Percentiles rank a stretch among this genome's conserved stretches.
Evolutionary conservation across 148 eudicot species (phyloP).

Genomic region (Gaultheria prostrata): DNA sequence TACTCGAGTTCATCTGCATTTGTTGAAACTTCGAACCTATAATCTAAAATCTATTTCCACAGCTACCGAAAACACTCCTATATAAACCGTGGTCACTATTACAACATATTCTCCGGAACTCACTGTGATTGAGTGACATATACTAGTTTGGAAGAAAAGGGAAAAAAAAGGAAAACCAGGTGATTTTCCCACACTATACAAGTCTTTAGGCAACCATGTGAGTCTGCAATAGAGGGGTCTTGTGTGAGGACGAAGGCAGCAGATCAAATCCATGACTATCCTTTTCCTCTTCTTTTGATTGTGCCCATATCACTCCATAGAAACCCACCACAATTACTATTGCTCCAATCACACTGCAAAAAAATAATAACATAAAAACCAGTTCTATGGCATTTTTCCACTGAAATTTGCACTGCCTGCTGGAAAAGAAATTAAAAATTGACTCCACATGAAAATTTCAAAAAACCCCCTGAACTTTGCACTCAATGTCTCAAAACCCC

Average conservation of each 20-base stretch:
- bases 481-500: too few species aligned
- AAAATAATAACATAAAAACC: background rate
- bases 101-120: background rate
- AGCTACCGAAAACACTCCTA: too few species aligned
- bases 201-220: background rate
- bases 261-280: background rate
- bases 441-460: background rate
- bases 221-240: conserved; percentile 11
- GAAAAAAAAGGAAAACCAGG: background rate
- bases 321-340: conserved; percentile 28
- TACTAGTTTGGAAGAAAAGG: background rate
- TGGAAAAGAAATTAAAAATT: background rate
- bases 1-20: too few species aligned
- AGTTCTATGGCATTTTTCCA: background rate
- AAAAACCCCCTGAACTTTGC: too few species aligned
- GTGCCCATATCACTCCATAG: conserved; percentile 34
- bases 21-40: too few species aligned
- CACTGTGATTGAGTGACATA: background rate
- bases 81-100: too few species aligned
- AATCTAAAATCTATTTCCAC: too few species aligned
- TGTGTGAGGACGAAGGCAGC: conserved; percentile 19
- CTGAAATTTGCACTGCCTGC: background rate
- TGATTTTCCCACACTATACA: background rate
- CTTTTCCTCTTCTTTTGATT: conserved; percentile 20
- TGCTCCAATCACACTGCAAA: conserved; percentile 30